These are phyloP conservation scores for Rhizopogon roseolus DNA, from an alignment of 768 basidiomycete genomes.

Conservation along the genomic window DNA sequence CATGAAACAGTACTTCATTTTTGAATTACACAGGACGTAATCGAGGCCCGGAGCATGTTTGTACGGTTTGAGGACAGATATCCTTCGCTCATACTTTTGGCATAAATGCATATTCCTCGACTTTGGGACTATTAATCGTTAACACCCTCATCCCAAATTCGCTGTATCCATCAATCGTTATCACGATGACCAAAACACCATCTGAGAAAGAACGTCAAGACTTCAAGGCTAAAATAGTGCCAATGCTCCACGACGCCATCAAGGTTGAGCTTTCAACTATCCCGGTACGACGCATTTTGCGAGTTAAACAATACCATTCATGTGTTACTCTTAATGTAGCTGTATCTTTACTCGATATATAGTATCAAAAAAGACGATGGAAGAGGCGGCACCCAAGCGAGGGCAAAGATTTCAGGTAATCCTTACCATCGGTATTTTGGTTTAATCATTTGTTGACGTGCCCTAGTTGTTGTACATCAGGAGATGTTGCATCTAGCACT, in stretches of 20 bases:
- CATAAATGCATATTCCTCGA: background rate
- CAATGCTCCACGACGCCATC: background rate
- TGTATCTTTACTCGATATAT: conserved; percentile 6
- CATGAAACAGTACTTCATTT: background rate
- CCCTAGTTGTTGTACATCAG: conserved; percentile 10
- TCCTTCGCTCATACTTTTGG: too few species aligned
- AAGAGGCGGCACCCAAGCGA: background rate
- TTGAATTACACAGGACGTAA: background rate
- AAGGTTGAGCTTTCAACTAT: conserved; percentile 3
- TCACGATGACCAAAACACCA: background rate
- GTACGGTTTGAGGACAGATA: too few species aligned
- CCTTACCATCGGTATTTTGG: background rate
- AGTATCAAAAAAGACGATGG: background rate
- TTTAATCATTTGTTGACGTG: background rate
- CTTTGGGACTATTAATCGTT: background rate
- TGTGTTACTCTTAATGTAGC: background rate
- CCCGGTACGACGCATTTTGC: background rate
- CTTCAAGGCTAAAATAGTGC: background rate
- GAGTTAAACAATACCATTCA: background rate
- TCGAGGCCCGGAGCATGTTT: too few species aligned
- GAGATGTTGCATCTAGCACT: conserved; percentile 15
- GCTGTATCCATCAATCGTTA: background rate
- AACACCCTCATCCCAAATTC: background rate
- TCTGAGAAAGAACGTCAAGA: background rate
- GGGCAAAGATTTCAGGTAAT: conserved; percentile 1